Evolutionary conservation across 495 filamentous ascomycete species (phyloP).

Genomic region (Daldinia bambusicola): DNA sequence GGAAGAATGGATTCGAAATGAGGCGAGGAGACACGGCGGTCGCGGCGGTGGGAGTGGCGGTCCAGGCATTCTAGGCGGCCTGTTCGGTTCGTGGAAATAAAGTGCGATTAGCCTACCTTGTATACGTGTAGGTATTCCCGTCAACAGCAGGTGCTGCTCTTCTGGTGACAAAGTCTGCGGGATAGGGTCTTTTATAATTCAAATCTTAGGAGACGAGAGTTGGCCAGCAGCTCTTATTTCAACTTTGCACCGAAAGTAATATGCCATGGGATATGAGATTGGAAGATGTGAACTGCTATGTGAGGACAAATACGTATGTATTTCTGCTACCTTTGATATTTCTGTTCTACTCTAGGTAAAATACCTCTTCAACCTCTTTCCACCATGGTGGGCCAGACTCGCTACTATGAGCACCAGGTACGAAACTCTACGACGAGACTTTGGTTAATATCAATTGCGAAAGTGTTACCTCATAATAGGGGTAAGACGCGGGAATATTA

Average conservation of each 20-base stretch:
- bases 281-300: background rate
- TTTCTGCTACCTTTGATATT: background rate
- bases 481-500: constrained; percentile 3
- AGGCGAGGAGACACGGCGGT: constrained; percentile 61
- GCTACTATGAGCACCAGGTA: constrained; percentile 70
- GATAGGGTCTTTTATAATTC: background rate
- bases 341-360: background rate
- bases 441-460: background rate
- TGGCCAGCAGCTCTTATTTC: background rate
- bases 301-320: background rate
- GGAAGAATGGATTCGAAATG: constrained; percentile 69
- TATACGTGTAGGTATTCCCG: no score
- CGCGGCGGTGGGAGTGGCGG: constrained; percentile 51
- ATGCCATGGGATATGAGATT: constrained; percentile 23
- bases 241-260: background rate
- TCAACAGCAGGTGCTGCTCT: background rate
- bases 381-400: constrained; percentile 36
- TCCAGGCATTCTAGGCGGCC: constrained; percentile 49
- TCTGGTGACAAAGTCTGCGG: background rate
- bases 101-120: background rate
- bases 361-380: background rate
- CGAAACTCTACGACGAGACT: constrained; percentile 52
- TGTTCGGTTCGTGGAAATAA: constrained; percentile 56
- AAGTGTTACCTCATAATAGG: background rate
- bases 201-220: background rate